Conservation (phyloP, 2,329 filamentous ascomycete species). For the Aureobasidium pullulans region DNA sequence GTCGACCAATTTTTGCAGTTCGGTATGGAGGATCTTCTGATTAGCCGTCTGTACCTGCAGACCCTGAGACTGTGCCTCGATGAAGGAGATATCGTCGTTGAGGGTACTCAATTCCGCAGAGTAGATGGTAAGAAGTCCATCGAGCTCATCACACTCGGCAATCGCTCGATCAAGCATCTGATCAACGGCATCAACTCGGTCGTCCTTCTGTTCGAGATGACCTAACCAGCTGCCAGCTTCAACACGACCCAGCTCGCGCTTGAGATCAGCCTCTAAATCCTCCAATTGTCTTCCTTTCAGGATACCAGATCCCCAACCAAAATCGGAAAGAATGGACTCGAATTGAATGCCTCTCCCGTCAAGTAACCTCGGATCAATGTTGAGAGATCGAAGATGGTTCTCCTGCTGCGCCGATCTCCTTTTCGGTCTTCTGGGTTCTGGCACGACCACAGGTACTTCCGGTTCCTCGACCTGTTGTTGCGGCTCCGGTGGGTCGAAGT, state of each 20-base stretch:
- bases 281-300: conserved; percentile 70
- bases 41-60: conserved; percentile 95
- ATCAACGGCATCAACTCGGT: conserved; percentile 79
- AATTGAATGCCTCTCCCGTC: conserved; percentile 73
- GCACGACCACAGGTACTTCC: conserved; percentile 20
- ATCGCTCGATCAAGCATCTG: conserved; percentile 83
- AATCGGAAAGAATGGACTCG: conserved; percentile 72
- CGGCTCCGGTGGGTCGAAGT: conserved; percentile 21
- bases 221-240: conserved; percentile 91
- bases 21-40: conserved; percentile 85
- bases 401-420: conserved; percentile 65
- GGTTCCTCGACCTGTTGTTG: conserved; percentile 22
- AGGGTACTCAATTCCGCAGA: conserved; percentile 89
- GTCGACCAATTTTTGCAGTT: conserved; percentile 80
- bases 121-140: conserved; percentile 88
- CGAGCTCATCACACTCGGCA: conserved; percentile 89
- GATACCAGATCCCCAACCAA: conserved; percentile 78
- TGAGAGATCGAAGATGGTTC: conserved; percentile 69
- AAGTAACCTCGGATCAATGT: conserved; percentile 68
- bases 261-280: conserved; percentile 72
- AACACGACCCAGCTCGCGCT: conserved; percentile 79
- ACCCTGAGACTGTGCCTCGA: conserved; percentile 94
- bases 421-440: conserved; percentile 29
- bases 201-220: conserved; percentile 76
- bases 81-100: conserved; percentile 92